Base-by-base conservation (phyloP, 148 eudicot genomes). In the Rheum nobile region DNA sequence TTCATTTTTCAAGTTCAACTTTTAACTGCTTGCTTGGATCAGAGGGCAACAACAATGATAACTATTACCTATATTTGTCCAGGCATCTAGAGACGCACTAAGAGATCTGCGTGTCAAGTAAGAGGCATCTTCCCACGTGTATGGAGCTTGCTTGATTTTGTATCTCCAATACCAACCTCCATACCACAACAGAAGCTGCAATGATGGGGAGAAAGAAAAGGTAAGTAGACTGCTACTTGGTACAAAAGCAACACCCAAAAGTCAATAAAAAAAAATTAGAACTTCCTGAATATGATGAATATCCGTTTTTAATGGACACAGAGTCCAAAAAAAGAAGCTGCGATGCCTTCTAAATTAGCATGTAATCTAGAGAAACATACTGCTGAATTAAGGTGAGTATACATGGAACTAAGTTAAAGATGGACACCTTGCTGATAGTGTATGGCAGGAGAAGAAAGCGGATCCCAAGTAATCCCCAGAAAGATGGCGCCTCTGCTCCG, bases 51-150 rank as follows among this genome's bases (percentile, higher is more conserved):
- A 26, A 29, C 19, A 24, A 31, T 11, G 29, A 31, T 21, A 10
- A 74, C 17, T 14, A 28, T 82, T 84, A 94, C 98, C 98, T 37
- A 86, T 78, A 82, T 81, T 78, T 72, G 72, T 75, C 97, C 98
- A 94, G 38, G 85, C 79, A 78, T 87, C 89, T 76, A 75, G 76
- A 71, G 88, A 75, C 29, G 82, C 83, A 55, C 98, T 85, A 71
- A 94, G 86, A 67, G 97, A 81, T 80, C 89, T 81, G 59, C 79
- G 84, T 50, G 98, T 94, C 50, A 94, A 79, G 81, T 91, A 88
- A 38, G 96, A 83, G 63, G 97, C 97, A 78, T 94, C 98, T 78
- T 94, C 92, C 96, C 88, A 88, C 48, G 98, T 82, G 84, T 91
- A 91, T 59, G 93, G 90, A 77, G 96, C 86, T 73, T 76, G 75